Evolutionary conservation across 2,329 filamentous ascomycete species (phyloP).

Genomic region (Colletotrichum sp.): DNA sequence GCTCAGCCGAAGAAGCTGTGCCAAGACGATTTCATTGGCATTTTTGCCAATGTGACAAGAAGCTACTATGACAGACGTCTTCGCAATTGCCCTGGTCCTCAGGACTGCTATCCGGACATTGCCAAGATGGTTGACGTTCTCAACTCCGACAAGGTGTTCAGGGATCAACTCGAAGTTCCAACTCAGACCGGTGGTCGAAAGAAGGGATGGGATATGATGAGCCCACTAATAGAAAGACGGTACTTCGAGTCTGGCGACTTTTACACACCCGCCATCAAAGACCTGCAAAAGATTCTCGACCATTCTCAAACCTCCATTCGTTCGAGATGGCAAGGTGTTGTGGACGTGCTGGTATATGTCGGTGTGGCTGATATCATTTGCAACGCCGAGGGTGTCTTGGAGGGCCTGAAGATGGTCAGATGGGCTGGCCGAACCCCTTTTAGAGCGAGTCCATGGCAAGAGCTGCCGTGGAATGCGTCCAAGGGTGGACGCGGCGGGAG

Average conservation of each 20-base stretch:
- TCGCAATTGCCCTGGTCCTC: background rate
- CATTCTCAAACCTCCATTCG: background rate
- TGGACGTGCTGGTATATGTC: background rate
- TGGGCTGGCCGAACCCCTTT: background rate
- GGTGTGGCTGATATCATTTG: constrained; percentile 1
- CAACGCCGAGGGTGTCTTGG: constrained; percentile 5
- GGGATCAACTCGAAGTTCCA: background rate
- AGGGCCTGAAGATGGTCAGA: background rate
- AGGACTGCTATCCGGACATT: constrained; percentile 1
- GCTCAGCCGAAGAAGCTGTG: background rate
- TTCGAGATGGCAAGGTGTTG: background rate
- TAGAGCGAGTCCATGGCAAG: background rate
- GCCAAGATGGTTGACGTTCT: background rate
- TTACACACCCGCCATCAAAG: background rate
- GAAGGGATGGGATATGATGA: background rate
- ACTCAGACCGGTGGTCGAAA: background rate
- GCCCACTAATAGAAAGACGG: background rate
- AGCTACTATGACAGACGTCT: background rate
- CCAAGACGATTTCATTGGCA: background rate
- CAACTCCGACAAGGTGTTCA: background rate
- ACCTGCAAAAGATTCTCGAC: background rate
- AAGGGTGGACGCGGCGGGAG: background rate
- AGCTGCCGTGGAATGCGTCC: background rate
- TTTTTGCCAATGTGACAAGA: background rate
- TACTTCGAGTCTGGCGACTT: background rate